phyloP scores from a whole-genome alignment of 306 rosid genomes.

The Castanea sativa region DNA sequence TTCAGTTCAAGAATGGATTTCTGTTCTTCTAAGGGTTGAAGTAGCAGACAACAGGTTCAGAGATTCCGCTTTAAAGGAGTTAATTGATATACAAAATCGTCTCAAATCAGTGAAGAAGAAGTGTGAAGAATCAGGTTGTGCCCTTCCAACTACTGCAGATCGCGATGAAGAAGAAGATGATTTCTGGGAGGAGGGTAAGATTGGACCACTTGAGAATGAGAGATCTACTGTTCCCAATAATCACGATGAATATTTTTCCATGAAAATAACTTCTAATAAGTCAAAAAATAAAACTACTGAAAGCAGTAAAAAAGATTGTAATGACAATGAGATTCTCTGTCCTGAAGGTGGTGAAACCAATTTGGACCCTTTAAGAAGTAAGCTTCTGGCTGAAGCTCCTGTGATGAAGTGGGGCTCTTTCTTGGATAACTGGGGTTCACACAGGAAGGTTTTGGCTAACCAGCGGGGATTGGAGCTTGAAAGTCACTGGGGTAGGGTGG shows the following conservation, averaged over 20 bases:
- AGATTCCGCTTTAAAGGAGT: slow-evolving; percentile 74
- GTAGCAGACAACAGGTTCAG: slow-evolving; percentile 59
- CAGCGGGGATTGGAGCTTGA: slow-evolving; percentile 93
- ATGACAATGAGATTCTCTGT: slow-evolving; percentile 15
- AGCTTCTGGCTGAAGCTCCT: slow-evolving; percentile 86
- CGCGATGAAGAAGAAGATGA: slow-evolving; percentile 53
- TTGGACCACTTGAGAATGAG: slow-evolving; percentile 24
- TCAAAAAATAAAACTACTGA: slow-evolving; percentile 22
- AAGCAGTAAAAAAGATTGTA: slow-evolving; percentile 22
- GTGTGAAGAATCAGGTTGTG: slow-evolving; percentile 83
- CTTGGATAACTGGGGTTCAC: slow-evolving; percentile 62
- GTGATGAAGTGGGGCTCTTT: slow-evolving; percentile 67
- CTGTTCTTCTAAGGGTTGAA: slow-evolving; percentile 79
- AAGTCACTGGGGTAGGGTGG: slow-evolving; percentile 98
- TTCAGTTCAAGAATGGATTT: slow-evolving; percentile 76
- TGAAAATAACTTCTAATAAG: slow-evolving; percentile 38
- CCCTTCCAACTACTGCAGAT: slow-evolving; percentile 41
- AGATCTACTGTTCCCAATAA: slow-evolving; percentile 15
- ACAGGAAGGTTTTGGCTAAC: slow-evolving; percentile 66
- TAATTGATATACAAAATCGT: slow-evolving; percentile 66
- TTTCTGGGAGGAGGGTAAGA: slow-evolving; percentile 85
- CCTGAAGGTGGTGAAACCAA: slow-evolving; percentile 28
- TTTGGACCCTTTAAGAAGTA: slow-evolving; percentile 45
- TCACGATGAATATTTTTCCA: slow-evolving; percentile 20
- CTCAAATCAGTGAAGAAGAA: slow-evolving; percentile 59